These are phyloP conservation scores for Biscogniauxia marginata DNA, from an alignment of 2,329 filamentous ascomycete species.

Conservation along the genomic window DNA sequence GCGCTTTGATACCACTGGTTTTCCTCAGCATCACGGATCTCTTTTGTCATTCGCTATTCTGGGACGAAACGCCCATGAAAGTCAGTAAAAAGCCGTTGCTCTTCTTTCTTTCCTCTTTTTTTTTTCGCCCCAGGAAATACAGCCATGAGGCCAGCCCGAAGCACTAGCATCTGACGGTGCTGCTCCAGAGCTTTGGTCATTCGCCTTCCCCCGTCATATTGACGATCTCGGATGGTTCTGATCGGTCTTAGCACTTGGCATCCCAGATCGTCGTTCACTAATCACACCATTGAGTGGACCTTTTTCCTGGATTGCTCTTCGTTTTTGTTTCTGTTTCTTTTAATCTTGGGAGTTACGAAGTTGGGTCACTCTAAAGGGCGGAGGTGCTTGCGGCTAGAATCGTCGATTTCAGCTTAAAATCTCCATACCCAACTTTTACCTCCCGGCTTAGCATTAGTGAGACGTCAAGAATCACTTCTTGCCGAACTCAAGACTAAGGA, in stretches of 20 bases:
- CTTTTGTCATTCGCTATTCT: constrained; percentile 26
- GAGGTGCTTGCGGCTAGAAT: neutral
- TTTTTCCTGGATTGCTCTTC: neutral
- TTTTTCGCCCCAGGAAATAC: constrained; percentile 6
- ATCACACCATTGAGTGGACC: neutral
- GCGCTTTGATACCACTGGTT: constrained; percentile 38
- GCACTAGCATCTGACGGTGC: constrained; percentile 2
- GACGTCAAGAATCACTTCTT: neutral
- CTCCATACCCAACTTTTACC: neutral
- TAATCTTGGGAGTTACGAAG: neutral
- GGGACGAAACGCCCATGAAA: constrained; percentile 7
- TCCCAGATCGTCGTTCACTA: neutral
- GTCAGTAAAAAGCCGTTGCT: neutral
- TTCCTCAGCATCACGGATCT: constrained; percentile 35
- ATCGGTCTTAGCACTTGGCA: neutral
- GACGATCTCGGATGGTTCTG: constrained; percentile 6
- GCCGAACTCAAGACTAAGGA: neutral
- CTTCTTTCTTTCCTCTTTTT: no score
- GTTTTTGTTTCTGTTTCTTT: neutral
- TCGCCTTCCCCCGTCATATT: constrained; percentile 3
- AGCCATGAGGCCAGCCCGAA: neutral
- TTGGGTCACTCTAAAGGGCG: neutral
- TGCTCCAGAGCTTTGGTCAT: constrained; percentile 1
- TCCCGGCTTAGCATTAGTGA: neutral
- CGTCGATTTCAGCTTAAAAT: neutral